A percentile compares a stretch with the other conserved stretches of the same genome.
phyloP scores from a whole-genome alignment of 768 basidiomycete genomes.

The Rhodotorula paludigena region DNA sequence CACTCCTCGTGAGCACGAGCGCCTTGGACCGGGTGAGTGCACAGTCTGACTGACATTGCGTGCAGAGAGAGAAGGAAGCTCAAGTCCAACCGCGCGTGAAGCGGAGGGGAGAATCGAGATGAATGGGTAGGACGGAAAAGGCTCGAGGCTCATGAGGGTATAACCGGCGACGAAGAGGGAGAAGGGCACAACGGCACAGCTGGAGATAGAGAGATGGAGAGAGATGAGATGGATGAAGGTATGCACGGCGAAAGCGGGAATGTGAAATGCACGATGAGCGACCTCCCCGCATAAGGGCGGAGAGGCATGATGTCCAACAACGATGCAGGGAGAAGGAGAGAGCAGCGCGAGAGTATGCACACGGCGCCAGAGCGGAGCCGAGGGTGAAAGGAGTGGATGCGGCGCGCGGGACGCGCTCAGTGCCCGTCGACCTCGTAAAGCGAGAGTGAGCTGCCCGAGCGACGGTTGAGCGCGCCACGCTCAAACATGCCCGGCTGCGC shows the following conservation, averaged over 20 bases:
- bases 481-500: background rate
- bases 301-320: background rate
- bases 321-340: background rate
- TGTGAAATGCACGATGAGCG: background rate
- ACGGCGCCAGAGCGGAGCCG: background rate
- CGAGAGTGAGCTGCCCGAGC: constrained; percentile 7
- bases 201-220: background rate
- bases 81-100: no score
- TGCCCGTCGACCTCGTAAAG: constrained; percentile 16
- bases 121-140: background rate
- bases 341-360: background rate
- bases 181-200: background rate
- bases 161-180: background rate
- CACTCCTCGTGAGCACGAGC: no score
- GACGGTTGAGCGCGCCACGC: background rate
- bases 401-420: background rate
- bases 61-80: no score
- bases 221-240: background rate
- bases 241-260: background rate
- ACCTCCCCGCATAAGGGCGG: background rate
- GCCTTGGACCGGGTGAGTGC: no score
- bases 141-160: background rate
- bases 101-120: no score
- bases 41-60: no score
- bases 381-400: background rate